These are phyloP conservation scores for Amphicarpaea edgeworthii DNA, from an alignment of 306 rosid genomes.

Conservation along the genomic window DNA sequence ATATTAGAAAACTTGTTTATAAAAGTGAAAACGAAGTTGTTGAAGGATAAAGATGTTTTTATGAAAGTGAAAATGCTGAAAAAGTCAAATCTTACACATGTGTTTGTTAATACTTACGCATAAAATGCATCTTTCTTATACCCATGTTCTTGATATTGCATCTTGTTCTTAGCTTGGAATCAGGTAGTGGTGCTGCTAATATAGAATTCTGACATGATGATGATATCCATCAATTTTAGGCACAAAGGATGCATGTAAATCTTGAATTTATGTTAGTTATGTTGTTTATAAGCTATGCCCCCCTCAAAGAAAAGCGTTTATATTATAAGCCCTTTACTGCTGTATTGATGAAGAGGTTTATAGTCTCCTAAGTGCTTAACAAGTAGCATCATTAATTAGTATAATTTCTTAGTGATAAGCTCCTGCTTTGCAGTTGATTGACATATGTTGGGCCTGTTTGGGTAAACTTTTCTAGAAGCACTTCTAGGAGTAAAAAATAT, in stretches of 20 bases:
- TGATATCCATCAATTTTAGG: not conserved
- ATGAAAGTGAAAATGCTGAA: too few relatives aligned
- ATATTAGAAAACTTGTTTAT: too few relatives aligned
- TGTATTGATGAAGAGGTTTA: conserved; percentile 7
- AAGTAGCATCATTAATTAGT: not conserved
- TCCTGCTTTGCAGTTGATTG: conserved; percentile 9
- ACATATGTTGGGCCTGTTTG: conserved; percentile 25
- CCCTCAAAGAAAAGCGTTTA: not conserved
- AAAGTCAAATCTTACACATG: too few relatives aligned
- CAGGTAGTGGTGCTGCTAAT: not conserved
- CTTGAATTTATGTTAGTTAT: not conserved
- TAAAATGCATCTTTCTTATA: not conserved
- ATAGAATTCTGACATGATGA: not conserved
- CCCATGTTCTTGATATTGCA: not conserved
- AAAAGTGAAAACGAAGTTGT: too few relatives aligned
- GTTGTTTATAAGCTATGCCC: not conserved
- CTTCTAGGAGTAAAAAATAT: too few relatives aligned
- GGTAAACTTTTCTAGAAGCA: too few relatives aligned
- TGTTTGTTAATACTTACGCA: not conserved
- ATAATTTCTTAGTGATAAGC: not conserved
- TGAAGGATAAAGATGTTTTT: too few relatives aligned
- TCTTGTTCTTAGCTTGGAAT: not conserved
- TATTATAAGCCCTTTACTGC: not conserved
- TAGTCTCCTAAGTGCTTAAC: not conserved
- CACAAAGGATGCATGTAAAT: not conserved